Evolutionary conservation across 2,329 filamentous ascomycete genomes (phyloP).

Genomic region (Penicillium sp.): DNA sequence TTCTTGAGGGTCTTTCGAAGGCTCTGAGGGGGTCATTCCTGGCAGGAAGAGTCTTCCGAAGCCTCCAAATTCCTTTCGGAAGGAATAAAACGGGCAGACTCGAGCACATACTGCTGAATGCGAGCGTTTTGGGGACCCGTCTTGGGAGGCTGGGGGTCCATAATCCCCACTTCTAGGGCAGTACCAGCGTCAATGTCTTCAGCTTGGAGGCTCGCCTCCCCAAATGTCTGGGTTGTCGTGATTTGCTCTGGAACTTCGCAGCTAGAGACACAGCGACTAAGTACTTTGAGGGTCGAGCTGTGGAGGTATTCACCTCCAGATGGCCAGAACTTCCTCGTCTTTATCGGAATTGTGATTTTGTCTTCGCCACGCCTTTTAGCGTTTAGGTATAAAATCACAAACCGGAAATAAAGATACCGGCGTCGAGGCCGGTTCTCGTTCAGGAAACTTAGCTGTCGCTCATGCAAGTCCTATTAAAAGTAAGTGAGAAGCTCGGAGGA

Average conservation of each 20-base stretch:
- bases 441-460: too few species aligned
- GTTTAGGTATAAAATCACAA: background rate
- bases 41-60: too few species aligned
- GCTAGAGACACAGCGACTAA: background rate
- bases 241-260: background rate
- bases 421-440: too few species aligned
- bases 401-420: background rate
- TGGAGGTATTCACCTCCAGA: background rate
- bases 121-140: background rate
- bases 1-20: too few species aligned
- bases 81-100: background rate
- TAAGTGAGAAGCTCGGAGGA: too few species aligned
- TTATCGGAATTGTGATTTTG: too few species aligned
- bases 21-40: too few species aligned
- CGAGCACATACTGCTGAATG: background rate
- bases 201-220: background rate
- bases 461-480: too few species aligned
- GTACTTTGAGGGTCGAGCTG: background rate
- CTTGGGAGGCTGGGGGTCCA: background rate
- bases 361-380: background rate
- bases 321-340: too few species aligned
- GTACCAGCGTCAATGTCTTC: background rate
- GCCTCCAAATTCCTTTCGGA: background rate
- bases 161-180: background rate
- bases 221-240: background rate